Base-by-base conservation (phyloP, 208 protist genomes). In the Trypanosoma vivax region DNA sequence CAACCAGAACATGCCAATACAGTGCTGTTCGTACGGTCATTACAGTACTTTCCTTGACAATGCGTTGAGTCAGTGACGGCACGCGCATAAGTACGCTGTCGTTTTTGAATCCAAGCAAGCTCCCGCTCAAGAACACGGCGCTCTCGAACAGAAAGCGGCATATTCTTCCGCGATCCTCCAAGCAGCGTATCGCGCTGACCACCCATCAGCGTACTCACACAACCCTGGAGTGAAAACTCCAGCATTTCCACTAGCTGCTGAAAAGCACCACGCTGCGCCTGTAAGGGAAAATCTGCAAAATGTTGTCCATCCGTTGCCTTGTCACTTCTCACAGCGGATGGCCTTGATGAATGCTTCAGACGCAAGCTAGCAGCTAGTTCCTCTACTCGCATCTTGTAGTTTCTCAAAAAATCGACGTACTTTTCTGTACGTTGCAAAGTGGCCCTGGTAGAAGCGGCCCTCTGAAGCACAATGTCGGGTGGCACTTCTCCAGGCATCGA, bases 371-470 rank as follows among this genome's bases (percentile, higher is more conserved):
- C n/a, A 10, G 73, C 61, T 30, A 79, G 60, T 29, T 71, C 28
- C 41, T 75, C 57, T 30, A 84, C 42, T 33, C 79, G 23, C n/a
- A 53, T 34, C 59, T 73, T 76, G 63, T 76, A 87, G 50, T 70
- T 60, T 19, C 70, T 57, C 21, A 87, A 30, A 16, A 51, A 54
- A 43, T 59, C 67, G n/a, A 83, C 68, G 62, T 73, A 83, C 30
- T 50, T 49, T 0, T 52, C 24, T 21, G 65, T 72, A 30, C 65
- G 73, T 23, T 62, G 54, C 47, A 54, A 33, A 11, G 63, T 6
- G 5, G 42, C 62, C 1, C 55, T 52, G 11, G 66, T 86, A 28
- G 59, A 64, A 11, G 50, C 67, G 18, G 73, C 76, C 18, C 48
- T 62, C 25, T 53, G 50, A 28, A 86, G 35, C 14, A 86, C 60